A percentile compares a stretch with the other conserved stretches of the same genome.
Evolutionary conservation across 805 yeast species (phyloP).

Genomic region (Ogataea methylovora): DNA sequence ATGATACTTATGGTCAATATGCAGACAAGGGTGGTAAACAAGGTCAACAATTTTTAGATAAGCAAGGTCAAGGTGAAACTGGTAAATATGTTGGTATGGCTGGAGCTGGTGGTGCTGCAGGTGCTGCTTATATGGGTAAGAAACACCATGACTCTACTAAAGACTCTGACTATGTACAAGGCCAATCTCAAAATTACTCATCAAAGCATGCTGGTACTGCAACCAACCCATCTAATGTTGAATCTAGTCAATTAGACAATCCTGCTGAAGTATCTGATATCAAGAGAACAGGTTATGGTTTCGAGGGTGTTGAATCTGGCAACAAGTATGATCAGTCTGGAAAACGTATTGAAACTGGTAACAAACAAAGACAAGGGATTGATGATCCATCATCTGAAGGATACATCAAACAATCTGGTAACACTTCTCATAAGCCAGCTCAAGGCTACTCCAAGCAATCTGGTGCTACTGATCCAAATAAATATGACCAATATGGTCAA

Average conservation of each 20-base stretch:
- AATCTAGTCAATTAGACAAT: too few relatives aligned
- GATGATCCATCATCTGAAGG: too few relatives aligned
- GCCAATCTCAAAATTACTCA: background rate
- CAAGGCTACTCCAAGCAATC: background rate
- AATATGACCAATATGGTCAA: background rate
- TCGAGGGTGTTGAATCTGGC: too few relatives aligned
- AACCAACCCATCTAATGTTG: too few relatives aligned
- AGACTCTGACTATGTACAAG: background rate
- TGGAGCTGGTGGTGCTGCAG: constrained; percentile 8
- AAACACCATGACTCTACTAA: background rate
- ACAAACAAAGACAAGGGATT: too few relatives aligned
- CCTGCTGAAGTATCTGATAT: too few relatives aligned
- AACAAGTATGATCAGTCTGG: too few relatives aligned
- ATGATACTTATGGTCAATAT: constrained; percentile 5
- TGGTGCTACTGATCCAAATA: background rate
- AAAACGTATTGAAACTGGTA: too few relatives aligned
- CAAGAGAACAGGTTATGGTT: too few relatives aligned
- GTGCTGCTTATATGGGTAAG: constrained; percentile 9
- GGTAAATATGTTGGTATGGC: constrained; percentile 7
- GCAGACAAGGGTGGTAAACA: constrained; percentile 3
- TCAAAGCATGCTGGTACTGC: too few relatives aligned
- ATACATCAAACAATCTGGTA: too few relatives aligned
- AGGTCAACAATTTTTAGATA: constrained; percentile 7
- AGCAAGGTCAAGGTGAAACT: constrained; percentile 7
- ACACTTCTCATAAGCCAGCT: too few relatives aligned